phyloP scores from a whole-genome alignment of 2,329 filamentous ascomycete genomes.

The Ceratocystis diversiconidia region DNA sequence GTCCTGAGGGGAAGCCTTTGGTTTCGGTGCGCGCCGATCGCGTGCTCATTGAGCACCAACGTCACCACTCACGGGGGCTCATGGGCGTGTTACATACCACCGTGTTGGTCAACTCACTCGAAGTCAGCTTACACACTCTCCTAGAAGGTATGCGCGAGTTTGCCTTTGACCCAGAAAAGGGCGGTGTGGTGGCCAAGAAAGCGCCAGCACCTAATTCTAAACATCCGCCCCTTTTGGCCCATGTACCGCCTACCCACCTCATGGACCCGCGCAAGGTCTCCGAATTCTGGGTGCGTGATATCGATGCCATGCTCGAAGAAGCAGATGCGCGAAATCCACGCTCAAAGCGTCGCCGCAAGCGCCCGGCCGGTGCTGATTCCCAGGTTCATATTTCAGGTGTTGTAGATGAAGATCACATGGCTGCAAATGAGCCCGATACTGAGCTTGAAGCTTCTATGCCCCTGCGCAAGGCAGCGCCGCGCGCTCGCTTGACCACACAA shows the following conservation, averaged over 20 bases:
- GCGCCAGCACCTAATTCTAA: background rate
- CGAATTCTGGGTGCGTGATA: slow-evolving; percentile 12
- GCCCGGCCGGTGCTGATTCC: background rate
- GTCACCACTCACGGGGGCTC: background rate
- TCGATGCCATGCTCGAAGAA: background rate
- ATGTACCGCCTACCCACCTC: background rate
- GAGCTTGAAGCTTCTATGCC: background rate
- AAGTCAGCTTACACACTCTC: slow-evolving; percentile 10
- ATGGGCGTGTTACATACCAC: slow-evolving; percentile 8
- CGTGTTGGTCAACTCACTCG: slow-evolving; percentile 8
- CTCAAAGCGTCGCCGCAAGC: background rate
- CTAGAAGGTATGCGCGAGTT: slow-evolving; percentile 5
- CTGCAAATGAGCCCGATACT: background rate
- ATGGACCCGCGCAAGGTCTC: slow-evolving; percentile 10
- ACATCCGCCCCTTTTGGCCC: no score
- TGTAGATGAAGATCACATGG: background rate
- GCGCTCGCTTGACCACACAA: background rate
- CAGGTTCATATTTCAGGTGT: background rate
- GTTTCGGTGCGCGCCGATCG: background rate
- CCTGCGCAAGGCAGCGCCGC: background rate
- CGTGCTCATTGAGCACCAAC: slow-evolving; percentile 15
- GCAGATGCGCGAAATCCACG: background rate
- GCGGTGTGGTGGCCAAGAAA: background rate
- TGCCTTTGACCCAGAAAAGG: background rate
- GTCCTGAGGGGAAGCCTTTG: background rate